Conservation (phyloP, 768 basidiomycete species). For the Asterophora lycoperdoides region DNA sequence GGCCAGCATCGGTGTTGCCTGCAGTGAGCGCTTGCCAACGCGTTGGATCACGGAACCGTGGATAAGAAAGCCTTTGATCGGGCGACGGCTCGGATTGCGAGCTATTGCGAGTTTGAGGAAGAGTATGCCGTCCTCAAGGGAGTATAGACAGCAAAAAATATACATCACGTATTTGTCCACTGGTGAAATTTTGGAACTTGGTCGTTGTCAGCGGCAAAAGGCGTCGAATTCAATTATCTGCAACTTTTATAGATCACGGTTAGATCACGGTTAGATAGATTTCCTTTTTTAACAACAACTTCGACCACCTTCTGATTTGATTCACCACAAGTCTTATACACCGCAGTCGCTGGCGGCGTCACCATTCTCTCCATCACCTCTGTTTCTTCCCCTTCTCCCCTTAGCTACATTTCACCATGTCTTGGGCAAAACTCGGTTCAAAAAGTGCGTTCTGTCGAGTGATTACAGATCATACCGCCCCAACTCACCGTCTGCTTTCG, state of each 20-base stretch:
- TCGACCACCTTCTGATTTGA: slow-evolving; percentile 13
- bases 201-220: no score
- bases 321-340: slow-evolving; percentile 13
- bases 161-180: no score
- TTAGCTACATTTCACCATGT: slow-evolving; percentile 34
- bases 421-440: slow-evolving; percentile 46
- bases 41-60: slow-evolving; percentile 10
- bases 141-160: no score
- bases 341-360: slow-evolving; percentile 28
- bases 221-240: no score
- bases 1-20: slow-evolving; percentile 6
- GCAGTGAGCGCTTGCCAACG: slow-evolving; percentile 13
- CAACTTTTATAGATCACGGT: no score
- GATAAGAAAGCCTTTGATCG: slow-evolving; percentile 7
- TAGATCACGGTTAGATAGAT: background rate
- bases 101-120: slow-evolving; percentile 10
- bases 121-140: background rate
- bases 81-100: slow-evolving; percentile 9
- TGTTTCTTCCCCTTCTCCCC: slow-evolving; percentile 11
- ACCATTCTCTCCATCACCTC: slow-evolving; percentile 19
- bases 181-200: no score
- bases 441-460: slow-evolving; percentile 34
- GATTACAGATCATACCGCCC: slow-evolving; percentile 2
- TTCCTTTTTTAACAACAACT: slow-evolving; percentile 8
- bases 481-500: slow-evolving; percentile 2